Base-by-base conservation (phyloP, 164 flowering plant species). In the Paratinospora sagittata region DNA sequence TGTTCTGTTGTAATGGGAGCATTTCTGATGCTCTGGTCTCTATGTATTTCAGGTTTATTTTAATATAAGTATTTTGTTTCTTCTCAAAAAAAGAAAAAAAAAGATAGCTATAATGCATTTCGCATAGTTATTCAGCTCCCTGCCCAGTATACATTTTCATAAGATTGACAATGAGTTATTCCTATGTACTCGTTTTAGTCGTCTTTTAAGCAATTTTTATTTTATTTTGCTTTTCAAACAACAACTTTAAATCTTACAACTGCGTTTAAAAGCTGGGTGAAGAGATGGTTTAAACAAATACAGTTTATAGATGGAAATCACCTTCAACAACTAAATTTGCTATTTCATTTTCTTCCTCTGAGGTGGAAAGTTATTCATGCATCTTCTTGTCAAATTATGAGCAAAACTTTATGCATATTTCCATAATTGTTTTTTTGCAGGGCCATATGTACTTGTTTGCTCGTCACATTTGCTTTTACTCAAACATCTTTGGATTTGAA, bases 401-500 rank as follows among this genome's bases (percentile, higher is more conserved):
- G n/a, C 4, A 30, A 30, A 27, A 21, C 6, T 61, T 23, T 60
- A 37, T 70, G 45, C 34, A 26, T 10, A n/a, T 69, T 33, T 27
- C 27, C 12, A n/a, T 52, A 2, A 52, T 16, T 30, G 8, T 52
- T 6, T 52, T 16, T 37, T 69, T 90, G 79, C 89, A 95, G 98
- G 98, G 99, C 16, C 98, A 95, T 77, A 87, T 95, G 94, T 95
- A 95, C 78, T 82, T 95, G 76, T 95, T 92, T 83, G 79, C 72
- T 70, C 90, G 73, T 73, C 81, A 82, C 75, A 83, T 95, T 55
- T 92, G 98, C 88, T 95, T 95, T 77, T 92, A 95, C 70, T 89
- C 98, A 63, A 95, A 95, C 84, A 88, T 95, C 33, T 92, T 95
- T 86, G 98, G 99, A 67, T 95, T 85, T 84, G 98, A 94, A 82